Percentiles rank a stretch among this genome's conserved stretches.
These are phyloP conservation scores for Colletotrichum destructivum DNA, from an alignment of 2,329 filamentous ascomycete genomes.

Conservation along the genomic window DNA sequence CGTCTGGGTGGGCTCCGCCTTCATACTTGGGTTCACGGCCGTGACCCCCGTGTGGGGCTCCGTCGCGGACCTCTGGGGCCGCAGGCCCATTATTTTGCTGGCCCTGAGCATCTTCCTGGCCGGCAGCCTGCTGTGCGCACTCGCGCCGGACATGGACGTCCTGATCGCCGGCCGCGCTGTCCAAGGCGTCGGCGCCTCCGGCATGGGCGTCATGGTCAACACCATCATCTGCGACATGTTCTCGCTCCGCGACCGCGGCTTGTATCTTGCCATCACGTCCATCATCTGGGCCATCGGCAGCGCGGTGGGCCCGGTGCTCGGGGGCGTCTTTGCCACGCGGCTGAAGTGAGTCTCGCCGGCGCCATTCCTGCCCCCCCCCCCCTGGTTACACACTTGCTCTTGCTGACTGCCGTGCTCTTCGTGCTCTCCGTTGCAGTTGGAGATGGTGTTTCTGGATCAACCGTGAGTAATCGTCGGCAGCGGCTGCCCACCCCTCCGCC, in stretches of 20 bases:
- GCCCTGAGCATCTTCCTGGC: conserved; percentile 60
- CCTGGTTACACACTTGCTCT: conserved; percentile 59
- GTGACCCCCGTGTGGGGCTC: conserved; percentile 50
- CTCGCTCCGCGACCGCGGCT: conserved; percentile 51
- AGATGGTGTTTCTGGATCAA: conserved; percentile 63
- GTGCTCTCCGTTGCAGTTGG: conserved; percentile 48
- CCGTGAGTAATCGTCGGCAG: conserved; percentile 26
- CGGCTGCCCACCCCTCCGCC: no score
- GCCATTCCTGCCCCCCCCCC: conserved; percentile 56
- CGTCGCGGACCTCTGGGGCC: conserved; percentile 63
- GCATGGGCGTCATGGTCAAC: conserved; percentile 60
- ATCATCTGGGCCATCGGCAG: conserved; percentile 58
- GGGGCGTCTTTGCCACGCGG: conserved; percentile 58
- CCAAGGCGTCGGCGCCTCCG: conserved; percentile 63
- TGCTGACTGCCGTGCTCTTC: conserved; percentile 61
- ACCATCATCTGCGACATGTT: conserved; percentile 55
- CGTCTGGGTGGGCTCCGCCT: conserved; percentile 65
- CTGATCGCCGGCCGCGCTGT: conserved; percentile 59
- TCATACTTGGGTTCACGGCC: conserved; percentile 63
- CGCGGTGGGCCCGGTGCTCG: conserved; percentile 60
- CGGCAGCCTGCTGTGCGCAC: conserved; percentile 68
- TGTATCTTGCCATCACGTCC: conserved; percentile 53
- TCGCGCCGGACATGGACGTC: conserved; percentile 57
- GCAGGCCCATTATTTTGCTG: conserved; percentile 55
- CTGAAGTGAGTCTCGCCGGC: conserved; percentile 61